Percentiles rank a stretch among this genome's conserved stretches.
Evolutionary conservation across 2,329 filamentous ascomycete genomes (phyloP).

Genomic region (Ilyonectria mors-panacis): DNA sequence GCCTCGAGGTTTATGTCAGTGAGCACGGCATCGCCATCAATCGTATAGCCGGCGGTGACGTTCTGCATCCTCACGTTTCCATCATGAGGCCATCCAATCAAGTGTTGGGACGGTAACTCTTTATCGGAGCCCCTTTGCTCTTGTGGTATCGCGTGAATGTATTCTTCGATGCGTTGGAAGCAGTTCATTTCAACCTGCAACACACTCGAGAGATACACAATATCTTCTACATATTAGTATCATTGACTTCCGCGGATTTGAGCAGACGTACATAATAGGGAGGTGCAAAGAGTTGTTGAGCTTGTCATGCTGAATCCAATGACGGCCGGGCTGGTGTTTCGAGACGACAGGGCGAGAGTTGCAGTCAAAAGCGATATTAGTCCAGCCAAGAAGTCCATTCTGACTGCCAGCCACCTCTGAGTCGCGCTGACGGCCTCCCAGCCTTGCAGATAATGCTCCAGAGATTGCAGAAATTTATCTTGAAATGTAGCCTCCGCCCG

Average conservation of each 20-base stretch:
- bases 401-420: constrained; percentile 25
- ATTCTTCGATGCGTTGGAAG: constrained; percentile 15
- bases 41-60: constrained; percentile 14
- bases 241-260: not conserved
- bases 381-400: constrained; percentile 22
- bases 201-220: constrained; percentile 16
- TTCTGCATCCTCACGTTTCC: constrained; percentile 7
- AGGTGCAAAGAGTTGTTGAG: constrained; percentile 12
- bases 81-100: constrained; percentile 1
- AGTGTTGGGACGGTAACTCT: not conserved
- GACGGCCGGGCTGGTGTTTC: not conserved
- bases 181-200: constrained; percentile 24
- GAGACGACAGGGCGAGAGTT: not conserved
- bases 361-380: constrained; percentile 21
- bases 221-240: not conserved
- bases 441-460: constrained; percentile 16
- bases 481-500: not conserved
- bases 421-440: constrained; percentile 20
- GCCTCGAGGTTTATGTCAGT: constrained; percentile 8
- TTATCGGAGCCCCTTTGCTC: not conserved
- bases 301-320: constrained; percentile 28
- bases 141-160: constrained; percentile 15
- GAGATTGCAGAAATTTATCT: not conserved
- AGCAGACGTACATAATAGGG: constrained; percentile 11
- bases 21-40: constrained; percentile 5